Evolutionary conservation across 768 basidiomycete genomes (phyloP), one percentile per base, ranked within the genome.

Genomic region (Rhizopogon rudus): DNA sequence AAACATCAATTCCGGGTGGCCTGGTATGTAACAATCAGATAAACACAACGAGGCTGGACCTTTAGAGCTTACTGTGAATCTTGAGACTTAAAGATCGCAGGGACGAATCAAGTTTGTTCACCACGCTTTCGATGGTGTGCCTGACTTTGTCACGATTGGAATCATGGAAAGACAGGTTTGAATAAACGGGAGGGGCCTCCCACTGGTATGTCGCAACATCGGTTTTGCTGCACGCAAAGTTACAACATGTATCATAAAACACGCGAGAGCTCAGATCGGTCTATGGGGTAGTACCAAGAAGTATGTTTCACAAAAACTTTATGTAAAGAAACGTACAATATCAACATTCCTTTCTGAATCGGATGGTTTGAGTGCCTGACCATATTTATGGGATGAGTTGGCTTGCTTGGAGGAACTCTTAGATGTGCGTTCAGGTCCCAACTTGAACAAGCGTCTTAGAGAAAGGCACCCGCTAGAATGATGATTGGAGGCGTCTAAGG

Each of bases 41-140:
- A 44, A 57, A 44, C 55, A 68, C 45, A 40, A 54, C 60, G 45
- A 55, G 17, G 6, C 10, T 12, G 16, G 16, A 13, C 20, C 48
- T 42, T 31, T 45, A 28, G 2, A 33, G 55, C 79, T 57, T 64
- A 91, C 90, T 78, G 63, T 90, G 88, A 37, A 93, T 88, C 29
- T 81, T 73, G 58, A 89, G 65, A 63, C 88, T 91, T 40, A 93
- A 71, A 22, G 78, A 66, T 25, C 88, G 80, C 40, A 93, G 74
- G 50, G 80, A 69, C 6, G 73, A 58, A 52, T 76, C 74, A 13
- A 87, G 70, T 51, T 73, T 65, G 60, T 86, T 77, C 49, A 93
- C 61, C 41, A 73, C 73, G 3, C 65, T 60, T 51, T 85, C 81
- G 54, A 92, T 79, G 6, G 81, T 80, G 28, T 70, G 65, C 44